These are phyloP conservation scores for Lichtheimia ramosa DNA, from an alignment of 371 early-diverging fungal genomes.

Conservation along the genomic window DNA sequence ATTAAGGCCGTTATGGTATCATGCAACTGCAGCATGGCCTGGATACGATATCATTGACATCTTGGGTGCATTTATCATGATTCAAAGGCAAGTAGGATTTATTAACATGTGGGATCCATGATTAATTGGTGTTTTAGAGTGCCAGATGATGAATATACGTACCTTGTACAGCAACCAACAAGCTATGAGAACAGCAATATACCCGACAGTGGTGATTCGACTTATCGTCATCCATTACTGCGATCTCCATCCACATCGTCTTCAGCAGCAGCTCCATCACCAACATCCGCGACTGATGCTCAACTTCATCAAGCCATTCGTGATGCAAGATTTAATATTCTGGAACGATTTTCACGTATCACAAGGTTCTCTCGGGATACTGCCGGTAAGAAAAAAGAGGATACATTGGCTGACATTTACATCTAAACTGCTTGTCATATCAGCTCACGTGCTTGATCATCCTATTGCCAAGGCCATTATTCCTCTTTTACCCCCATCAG, in stretches of 20 bases:
- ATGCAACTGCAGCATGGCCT: slow-evolving; percentile 30
- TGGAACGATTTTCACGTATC: slow-evolving; percentile 83
- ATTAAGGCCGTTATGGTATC: slow-evolving; percentile 35
- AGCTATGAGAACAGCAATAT: no score
- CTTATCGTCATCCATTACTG: no score
- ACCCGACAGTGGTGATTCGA: no score
- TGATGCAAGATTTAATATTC: slow-evolving; percentile 71
- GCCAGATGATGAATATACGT: slow-evolving; percentile 18
- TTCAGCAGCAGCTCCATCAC: slow-evolving; percentile 1
- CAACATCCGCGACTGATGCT: not conserved
- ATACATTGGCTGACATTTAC: no score
- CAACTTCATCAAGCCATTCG: slow-evolving; percentile 7
- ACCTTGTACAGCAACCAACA: slow-evolving; percentile 12
- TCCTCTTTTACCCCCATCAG: slow-evolving; percentile 66
- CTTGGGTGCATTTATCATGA: slow-evolving; percentile 29
- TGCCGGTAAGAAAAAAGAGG: slow-evolving; percentile 55
- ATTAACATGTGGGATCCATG: not conserved
- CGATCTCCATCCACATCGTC: no score
- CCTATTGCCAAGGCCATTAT: slow-evolving; percentile 76
- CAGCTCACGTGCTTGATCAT: slow-evolving; percentile 73
- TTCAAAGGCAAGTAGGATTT: slow-evolving; percentile 24
- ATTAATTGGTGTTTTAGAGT: slow-evolving; percentile 2
- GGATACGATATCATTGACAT: slow-evolving; percentile 44
- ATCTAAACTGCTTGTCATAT: no score
- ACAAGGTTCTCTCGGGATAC: slow-evolving; percentile 78